Base-by-base conservation (phyloP, 768 basidiomycete genomes). In the Boletus subparvulus region DNA sequence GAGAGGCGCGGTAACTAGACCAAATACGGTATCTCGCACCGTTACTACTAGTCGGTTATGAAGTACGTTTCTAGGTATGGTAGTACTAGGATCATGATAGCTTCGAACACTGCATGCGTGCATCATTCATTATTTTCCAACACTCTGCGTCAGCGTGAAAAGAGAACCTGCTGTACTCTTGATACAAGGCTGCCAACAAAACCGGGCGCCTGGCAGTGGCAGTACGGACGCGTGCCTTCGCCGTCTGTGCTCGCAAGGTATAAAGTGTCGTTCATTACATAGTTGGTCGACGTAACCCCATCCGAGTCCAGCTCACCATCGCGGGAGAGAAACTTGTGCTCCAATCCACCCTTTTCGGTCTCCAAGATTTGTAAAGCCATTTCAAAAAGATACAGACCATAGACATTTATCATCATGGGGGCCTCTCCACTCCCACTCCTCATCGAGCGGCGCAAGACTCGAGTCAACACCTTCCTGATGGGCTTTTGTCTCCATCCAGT, bases 401-500 rank as follows among this genome's bases (percentile, higher is more conserved):
- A 60, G 39, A 32, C 50, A 45, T 30, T 56, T 39, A 14, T 58
- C 39, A 13, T 61, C 36, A 17, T 3, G 14, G 10, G 51, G 51
- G 0, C 32, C 48, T 21, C 47, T 62, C 49, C 62, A 54, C 11
- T 57, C 36, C 69, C 69, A 63, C 16, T 64, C 65, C 39, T 56
- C 56, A 39, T 67, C 64, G 26, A 53, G 19, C 19, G 55, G 47
- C 7, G 51, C 51, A 35, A 19, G 37, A 14, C 43, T 48, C 2
- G 42, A n/a, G 41, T 60, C 59, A 16, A 60, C 19, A 10, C 41
- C 45, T 44, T 63, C 61, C 19, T 40, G 30, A 1, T 6, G 3
- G 10, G 57, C 60, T 54, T 66, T 68, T 7, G 45, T 24, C 33
- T 59, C 50, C 66, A 70, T 68, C 70, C 69, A 72, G 3, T 28